Base-by-base conservation (phyloP, 2,329 filamentous ascomycete species). In the Thielaviopsis populi region DNA sequence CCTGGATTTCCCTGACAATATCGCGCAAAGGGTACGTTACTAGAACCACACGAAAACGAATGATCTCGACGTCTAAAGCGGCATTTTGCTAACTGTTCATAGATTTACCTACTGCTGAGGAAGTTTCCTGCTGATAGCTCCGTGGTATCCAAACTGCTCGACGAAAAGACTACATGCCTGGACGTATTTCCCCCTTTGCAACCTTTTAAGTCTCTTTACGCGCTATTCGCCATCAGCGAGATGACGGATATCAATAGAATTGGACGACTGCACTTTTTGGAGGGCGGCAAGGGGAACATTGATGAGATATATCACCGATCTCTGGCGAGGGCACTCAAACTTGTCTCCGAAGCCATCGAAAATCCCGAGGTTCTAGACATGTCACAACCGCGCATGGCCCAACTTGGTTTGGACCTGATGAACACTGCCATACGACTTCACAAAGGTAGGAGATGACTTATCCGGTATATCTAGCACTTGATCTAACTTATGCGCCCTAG, bases 181-280 rank as follows among this genome's bases (percentile, higher is more conserved):
- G 79, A 86, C 11, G 75, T 91, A 1, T 91, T 94, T 66, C 85
- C 87, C 6, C 73, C 81, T 1, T 79, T 81, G 0, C 83, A 87
- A 65, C 86, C 86, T 1, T 91, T 84, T 76, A 87, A 86, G 69
- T 83, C 84, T 1, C 77, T 91, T 0, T 95, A 91, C 71, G 86
- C 86, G 2, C 74, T 90, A 0, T 80, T 86, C 69, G 82, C 85
- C 0, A 76, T 95, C 46, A 75, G 78, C 24, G 79, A 83, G 63
- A 86, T 85, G 70, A 77, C 90, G 46, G 74, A 77, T 37, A 56
- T n/a, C 37, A 46, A 42, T 61, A 42, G 30, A 17, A 53, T 22
- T 41, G 67, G 56, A 50, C 66, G 63, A 42, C 67, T 67, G 11
- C 63, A 48, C 67, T 69, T 27, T 67, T 68, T 56, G 27, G 53